Evolutionary conservation across 306 rosid genomes (phyloP).

Genomic region (Pterocarpus santalinus): DNA sequence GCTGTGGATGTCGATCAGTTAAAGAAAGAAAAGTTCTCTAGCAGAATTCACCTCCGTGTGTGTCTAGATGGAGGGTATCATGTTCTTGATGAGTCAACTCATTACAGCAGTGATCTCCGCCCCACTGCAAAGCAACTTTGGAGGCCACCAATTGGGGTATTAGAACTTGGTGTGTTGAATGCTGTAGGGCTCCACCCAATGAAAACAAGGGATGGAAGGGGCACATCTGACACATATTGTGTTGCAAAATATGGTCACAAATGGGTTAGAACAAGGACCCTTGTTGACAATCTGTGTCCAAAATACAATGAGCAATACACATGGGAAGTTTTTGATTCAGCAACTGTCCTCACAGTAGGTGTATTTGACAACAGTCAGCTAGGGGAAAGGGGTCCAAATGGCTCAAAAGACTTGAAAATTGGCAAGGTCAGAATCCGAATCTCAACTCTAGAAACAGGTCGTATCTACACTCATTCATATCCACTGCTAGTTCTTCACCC

Average conservation of each 20-base stretch:
- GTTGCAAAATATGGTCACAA: constrained; percentile 64
- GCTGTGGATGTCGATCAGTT: constrained; percentile 58
- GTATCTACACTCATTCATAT: constrained; percentile 60
- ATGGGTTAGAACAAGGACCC: constrained; percentile 62
- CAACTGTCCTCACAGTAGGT: constrained; percentile 60
- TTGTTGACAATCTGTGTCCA: constrained; percentile 54
- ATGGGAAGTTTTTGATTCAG: constrained; percentile 66
- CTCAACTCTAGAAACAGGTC: constrained; percentile 57
- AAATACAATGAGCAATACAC: constrained; percentile 63
- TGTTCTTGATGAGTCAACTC: constrained; percentile 62
- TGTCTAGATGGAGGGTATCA: constrained; percentile 65
- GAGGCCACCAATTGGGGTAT: constrained; percentile 56
- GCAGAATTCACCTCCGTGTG: constrained; percentile 56
- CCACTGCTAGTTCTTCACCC: constrained; percentile 59
- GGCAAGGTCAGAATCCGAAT: constrained; percentile 65
- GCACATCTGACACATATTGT: constrained; percentile 61
- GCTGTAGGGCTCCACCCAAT: constrained; percentile 60
- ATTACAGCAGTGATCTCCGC: constrained; percentile 63
- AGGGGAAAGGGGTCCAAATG: constrained; percentile 40
- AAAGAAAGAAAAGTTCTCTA: constrained; percentile 58
- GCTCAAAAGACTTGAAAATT: constrained; percentile 52
- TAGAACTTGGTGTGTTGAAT: constrained; percentile 58
- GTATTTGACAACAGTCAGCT: constrained; percentile 61
- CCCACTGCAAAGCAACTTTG: constrained; percentile 62
- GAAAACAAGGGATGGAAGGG: constrained; percentile 57